A percentile compares a stretch with the other conserved stretches of the same genome.
phyloP scores from a whole-genome alignment of 2,329 filamentous ascomycete species.

The Aspergillus tubingensis region DNA sequence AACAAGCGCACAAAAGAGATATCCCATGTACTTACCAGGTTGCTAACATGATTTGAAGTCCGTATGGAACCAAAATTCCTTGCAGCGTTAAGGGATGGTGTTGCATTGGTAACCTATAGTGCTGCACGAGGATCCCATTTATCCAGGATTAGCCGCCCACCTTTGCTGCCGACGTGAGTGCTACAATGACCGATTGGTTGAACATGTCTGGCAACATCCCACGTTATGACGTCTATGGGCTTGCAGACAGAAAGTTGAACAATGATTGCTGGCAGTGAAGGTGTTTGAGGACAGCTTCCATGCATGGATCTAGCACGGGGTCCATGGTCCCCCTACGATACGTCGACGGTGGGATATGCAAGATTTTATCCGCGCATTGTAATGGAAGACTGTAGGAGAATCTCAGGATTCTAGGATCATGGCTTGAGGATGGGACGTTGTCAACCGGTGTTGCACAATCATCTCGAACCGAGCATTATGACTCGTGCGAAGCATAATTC shows the following conservation, averaged over 20 bases:
- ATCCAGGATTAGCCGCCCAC: constrained; percentile 11
- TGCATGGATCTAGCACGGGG: not conserved
- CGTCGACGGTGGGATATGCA: not conserved
- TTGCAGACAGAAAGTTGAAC: not conserved
- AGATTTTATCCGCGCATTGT: not conserved
- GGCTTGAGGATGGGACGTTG: not conserved
- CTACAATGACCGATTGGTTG: constrained; percentile 4
- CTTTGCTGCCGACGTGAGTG: constrained; percentile 3
- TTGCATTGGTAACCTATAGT: not conserved
- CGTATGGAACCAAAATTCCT: not conserved
- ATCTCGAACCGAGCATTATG: too few relatives aligned
- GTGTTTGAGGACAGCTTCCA: not conserved
- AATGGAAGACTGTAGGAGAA: not conserved
- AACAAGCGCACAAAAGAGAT: not conserved
- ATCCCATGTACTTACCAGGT: not conserved
- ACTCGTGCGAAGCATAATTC: not conserved
- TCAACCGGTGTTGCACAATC: too few relatives aligned
- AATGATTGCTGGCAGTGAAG: constrained; percentile 1
- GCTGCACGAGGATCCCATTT: constrained; percentile 10
- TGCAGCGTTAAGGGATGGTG: not conserved
- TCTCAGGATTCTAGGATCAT: not conserved
- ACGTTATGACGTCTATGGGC: constrained; percentile 18
- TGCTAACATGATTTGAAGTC: not conserved
- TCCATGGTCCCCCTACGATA: not conserved
- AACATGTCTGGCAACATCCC: constrained; percentile 9